Evolutionary conservation across 306 rosid species (phyloP), one percentile per base, ranked within the genome.

Genomic region (Hippophae tibetana): DNA sequence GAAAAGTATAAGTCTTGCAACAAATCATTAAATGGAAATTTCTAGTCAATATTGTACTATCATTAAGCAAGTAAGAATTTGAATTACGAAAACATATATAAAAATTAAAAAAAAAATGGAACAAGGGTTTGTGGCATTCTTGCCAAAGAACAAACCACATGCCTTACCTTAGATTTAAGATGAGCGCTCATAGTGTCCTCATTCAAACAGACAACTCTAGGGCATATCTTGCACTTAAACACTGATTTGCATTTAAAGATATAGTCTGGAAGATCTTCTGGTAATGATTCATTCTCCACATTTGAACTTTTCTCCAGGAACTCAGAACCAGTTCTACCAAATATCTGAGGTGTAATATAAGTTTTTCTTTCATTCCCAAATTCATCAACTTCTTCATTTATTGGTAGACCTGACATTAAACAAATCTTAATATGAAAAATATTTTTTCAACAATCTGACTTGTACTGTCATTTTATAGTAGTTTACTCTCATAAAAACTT

Each of bases 191-290:
- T 62, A 57, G 81, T 78, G 66, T 81, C 82, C 81, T 87, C 97
- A 49, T 81, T 79, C 77, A 90, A 78, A 69, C 95, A 90, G 64
- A 87, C 77, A 74, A 87, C 64, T 73, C 82, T 76, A 66, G 97
- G 97, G 73, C 97, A 90, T 57, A 90, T 54, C 87, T 77, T 85
- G 78, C 97, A 90, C 81, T 87, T 90, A 52, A 87, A 87, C 63
- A 80, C 85, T 43, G 97, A 84, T 74, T 87, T 90, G 76, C 80
- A 63, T 74, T 83, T 74, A 50, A 87, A 67, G 58, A 90, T 52
- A 50, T 67, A 69, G 47, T 64, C 76, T 42, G 84, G 75, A 40
- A 63, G 41, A 67, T 77, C 84, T 43, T 41, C 63, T 7, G 66
- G 69, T 45, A 62, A 41, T 47, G 74, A 56, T 51, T 81, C 74